These are phyloP conservation scores for Stentor coeruleus DNA, from an alignment of 73 alveolate genomes.

Conservation along the genomic window DNA sequence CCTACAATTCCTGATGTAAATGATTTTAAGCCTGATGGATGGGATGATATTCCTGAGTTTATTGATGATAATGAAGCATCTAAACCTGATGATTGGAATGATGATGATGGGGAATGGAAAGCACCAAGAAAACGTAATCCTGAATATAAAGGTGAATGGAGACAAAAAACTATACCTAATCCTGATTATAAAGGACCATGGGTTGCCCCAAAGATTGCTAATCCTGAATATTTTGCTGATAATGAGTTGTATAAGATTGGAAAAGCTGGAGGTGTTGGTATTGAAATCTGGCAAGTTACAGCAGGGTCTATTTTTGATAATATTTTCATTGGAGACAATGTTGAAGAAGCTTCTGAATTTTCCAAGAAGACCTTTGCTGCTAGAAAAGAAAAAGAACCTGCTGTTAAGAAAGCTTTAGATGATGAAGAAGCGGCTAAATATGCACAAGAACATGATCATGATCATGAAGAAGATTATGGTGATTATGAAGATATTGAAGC, in stretches of 20 bases:
- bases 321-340: slow-evolving; percentile 17
- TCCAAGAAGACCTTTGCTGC: slow-evolving; percentile 8
- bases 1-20: slow-evolving; percentile 22
- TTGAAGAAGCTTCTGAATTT: slow-evolving; percentile 39
- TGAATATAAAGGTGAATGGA: slow-evolving; percentile 39
- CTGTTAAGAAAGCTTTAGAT: neutral
- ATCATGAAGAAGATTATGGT: slow-evolving; percentile 9
- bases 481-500: slow-evolving; percentile 22
- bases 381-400: slow-evolving; percentile 17
- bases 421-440: slow-evolving; percentile 24
- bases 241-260: slow-evolving; percentile 10
- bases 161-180: slow-evolving; percentile 26
- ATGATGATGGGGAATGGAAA: slow-evolving; percentile 38
- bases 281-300: slow-evolving; percentile 40
- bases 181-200: slow-evolving; percentile 45
- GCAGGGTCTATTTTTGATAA: slow-evolving; percentile 40
- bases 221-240: slow-evolving; percentile 33
- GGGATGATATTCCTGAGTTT: slow-evolving; percentile 34
- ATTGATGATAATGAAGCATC: slow-evolving; percentile 28
- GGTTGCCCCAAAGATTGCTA: slow-evolving; percentile 29
- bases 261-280: slow-evolving; percentile 41
- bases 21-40: slow-evolving; percentile 35
- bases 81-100: slow-evolving; percentile 41
- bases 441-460: neutral
- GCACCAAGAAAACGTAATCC: slow-evolving; percentile 35